phyloP scores from a whole-genome alignment of 2,329 filamentous ascomycete genomes.

The Corniculantispora saksenae region DNA sequence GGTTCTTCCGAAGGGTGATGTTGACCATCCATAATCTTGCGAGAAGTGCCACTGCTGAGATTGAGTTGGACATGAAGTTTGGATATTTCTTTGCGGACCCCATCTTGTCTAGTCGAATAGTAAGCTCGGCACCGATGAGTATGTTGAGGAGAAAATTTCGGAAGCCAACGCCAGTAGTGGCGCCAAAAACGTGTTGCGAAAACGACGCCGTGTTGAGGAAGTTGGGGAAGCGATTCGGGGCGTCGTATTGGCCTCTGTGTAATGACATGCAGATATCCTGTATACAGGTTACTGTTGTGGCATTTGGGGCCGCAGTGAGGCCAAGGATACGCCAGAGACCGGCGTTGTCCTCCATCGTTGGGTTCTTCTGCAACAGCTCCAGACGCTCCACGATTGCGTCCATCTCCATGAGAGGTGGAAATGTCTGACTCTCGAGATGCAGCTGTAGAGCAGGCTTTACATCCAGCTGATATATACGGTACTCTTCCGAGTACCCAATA shows the following conservation, averaged over 20 bases:
- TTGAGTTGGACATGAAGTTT: neutral
- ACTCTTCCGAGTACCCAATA: neutral
- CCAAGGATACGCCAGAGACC: neutral
- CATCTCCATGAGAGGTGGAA: neutral
- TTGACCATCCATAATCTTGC: neutral
- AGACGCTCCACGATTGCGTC: neutral
- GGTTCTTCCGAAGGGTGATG: neutral
- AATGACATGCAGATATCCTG: conserved; percentile 1
- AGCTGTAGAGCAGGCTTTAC: neutral
- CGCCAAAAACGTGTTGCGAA: neutral
- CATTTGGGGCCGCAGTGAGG: neutral
- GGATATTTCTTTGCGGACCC: neutral
- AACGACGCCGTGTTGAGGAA: neutral
- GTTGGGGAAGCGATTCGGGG: neutral
- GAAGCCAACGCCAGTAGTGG: neutral
- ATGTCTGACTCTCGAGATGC: neutral
- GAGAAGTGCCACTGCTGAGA: neutral
- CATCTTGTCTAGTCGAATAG: neutral
- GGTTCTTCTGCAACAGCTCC: neutral
- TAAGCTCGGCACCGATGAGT: neutral
- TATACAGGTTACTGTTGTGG: neutral
- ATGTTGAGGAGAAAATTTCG: neutral
- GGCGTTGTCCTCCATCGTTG: neutral
- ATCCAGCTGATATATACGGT: neutral
- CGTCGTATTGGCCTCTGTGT: neutral